A percentile compares a stretch with the other conserved stretches of the same genome.
Evolutionary conservation across 139 green algal species (phyloP).

Genomic region (Micractinium sp.): DNA sequence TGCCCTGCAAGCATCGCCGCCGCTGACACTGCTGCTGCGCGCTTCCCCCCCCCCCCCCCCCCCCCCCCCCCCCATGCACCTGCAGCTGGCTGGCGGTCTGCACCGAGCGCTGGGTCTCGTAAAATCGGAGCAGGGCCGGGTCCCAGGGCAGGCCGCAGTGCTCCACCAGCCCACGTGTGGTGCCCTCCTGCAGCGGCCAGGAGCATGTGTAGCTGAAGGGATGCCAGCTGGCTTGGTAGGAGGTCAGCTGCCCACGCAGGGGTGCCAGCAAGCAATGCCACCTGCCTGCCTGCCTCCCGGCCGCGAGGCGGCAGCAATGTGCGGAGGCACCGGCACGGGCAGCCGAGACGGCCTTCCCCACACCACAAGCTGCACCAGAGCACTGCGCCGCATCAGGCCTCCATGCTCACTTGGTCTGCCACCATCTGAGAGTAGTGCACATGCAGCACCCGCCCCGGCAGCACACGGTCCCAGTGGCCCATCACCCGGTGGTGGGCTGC

Average conservation of each 20-base stretch:
- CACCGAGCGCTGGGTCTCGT: constrained; percentile 12
- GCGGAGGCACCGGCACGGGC: no score
- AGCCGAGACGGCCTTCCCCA: no score
- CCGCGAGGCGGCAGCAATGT: no score
- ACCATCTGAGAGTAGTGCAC: constrained; percentile 29
- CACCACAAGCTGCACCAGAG: no score
- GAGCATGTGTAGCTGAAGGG: no score
- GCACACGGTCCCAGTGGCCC: neutral
- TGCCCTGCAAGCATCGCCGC: neutral
- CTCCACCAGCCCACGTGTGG: neutral
- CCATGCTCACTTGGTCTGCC: neutral
- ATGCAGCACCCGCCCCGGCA: constrained; percentile 12
- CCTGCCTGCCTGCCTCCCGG: no score
- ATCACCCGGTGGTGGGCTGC: constrained; percentile 7
- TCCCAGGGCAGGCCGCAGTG: constrained; percentile 30
- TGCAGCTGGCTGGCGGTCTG: constrained; percentile 29
- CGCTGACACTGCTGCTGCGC: neutral
- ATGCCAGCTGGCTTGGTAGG: no score
- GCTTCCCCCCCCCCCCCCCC: no score
- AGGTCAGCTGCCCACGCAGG: no score
- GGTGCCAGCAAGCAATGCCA: no score
- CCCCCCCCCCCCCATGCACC: neutral
- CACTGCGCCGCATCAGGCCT: neutral
- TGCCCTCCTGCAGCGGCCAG: constrained; percentile 11
- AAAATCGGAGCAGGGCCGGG: constrained; percentile 13